Base-by-base conservation (phyloP, 2,329 filamentous ascomycete species). In the Penicillium thymicola region DNA sequence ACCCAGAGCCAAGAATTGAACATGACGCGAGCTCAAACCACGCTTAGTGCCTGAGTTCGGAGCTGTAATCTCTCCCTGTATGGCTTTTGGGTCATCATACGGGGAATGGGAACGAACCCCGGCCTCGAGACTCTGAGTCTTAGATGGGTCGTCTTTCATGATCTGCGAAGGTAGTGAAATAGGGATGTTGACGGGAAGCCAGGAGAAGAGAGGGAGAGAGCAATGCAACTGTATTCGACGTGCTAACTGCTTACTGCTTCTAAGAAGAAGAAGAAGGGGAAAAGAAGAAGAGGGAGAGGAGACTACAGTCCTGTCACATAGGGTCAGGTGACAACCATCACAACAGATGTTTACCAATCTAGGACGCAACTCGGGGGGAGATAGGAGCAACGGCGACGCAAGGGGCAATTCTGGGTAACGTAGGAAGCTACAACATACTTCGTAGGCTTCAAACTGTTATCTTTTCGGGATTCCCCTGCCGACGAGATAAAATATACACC, bases 1-100 rank as follows among this genome's bases (percentile, higher is more conserved):
- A 52, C 60, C 62, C 5, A 71, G 51, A 14, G 68, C 67, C 10
- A 70, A 57, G 37, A 71, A 65, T 54, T 71, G 68, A 46, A 69
- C 58, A 61, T 71, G 67, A 1, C 69, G 67, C 7, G 65, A 62
- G 55, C 65, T 67, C 47, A 71, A 54, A 10, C 66, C 60, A 23
- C 67, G 62, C 4, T 66, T 55, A 9, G 65, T 66, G 3, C 58
- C 32, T 11, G 34, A 41, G n/a, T 47, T 42, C 8, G 28, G 38
- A 13, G 30, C 4, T 16, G 47, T 40, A 6, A 62, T 41, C 36
- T 63, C 58, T 4, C 55, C 60, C 6, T 28, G 32, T 3, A 53
- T 23, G 4, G 56, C 27, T 42, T 61, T 61, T 8, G 30, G 34
- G 14, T 62, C 60, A 27, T 60, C 53, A 16, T 57, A 54, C 8